Base-by-base conservation (phyloP, 805 yeast species). In the Priceomyces medius region DNA sequence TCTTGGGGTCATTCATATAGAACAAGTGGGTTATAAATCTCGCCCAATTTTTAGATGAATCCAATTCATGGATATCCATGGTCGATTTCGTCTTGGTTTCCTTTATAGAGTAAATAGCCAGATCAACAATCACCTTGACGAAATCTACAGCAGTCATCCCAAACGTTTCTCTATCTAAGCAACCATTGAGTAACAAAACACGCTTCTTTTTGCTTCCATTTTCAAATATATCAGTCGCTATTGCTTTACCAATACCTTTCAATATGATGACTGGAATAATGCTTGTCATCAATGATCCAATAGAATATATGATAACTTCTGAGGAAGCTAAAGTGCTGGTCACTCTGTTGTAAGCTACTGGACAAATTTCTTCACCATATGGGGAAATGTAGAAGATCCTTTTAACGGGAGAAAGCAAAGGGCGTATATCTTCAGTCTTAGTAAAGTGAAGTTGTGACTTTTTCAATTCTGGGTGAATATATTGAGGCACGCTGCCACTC, bases 281-380 rank as follows among this genome's bases (percentile, higher is more conserved):
- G 38, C 96, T 86, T 0, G 98, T 90, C 83, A 86, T 85, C 27
- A 90, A 66, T 1, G 95, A 85, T 1, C 98, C 97, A 41, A 90
- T 85, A 0, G 95, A 85, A 55, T 81, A 87, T 0, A 90, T 67
- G 0, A 89, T 64, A 10, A 77, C 68, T 27, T 81, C 76, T 0
- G 87, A 66, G 3, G 66, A 55, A 16, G 68, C 53, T 3, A 88
- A 56, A 18, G 76, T 68, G 1, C 75, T 60, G 2, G 79, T 56
- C 0, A 83, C 89, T 36, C 86, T 65, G 2, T 79, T 61, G 49
- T 83, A 83, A 1, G 91, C 89, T 23, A 68, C 60, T 2, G 97
- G 96, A 47, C 80, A 77, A 19, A 86, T 82, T 56, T 89, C 97
- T 51, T 85, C 87, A 1, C 96, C 96, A 56, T 85, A 86, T 1